Conservation (phyloP, 495 filamentous ascomycete species). For the Daldinia grandis region DNA sequence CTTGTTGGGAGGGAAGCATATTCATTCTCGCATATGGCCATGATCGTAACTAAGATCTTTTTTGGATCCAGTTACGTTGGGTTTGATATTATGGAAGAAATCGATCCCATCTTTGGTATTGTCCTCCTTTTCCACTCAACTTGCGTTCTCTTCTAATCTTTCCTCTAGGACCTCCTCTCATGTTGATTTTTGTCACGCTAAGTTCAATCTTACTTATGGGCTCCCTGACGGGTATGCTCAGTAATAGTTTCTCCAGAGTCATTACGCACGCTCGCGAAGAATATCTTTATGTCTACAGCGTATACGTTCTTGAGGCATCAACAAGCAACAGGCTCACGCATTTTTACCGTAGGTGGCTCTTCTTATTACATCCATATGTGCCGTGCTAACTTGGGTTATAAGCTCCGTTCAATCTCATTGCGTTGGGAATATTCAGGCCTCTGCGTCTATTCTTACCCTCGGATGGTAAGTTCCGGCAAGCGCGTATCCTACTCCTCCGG, state of each 20-base stretch:
- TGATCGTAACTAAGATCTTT: conserved; percentile 87
- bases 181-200: conserved; percentile 84
- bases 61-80: conserved; percentile 79
- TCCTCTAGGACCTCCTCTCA: conserved; percentile 68
- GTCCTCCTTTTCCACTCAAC: conserved; percentile 22
- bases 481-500: conserved; percentile 81
- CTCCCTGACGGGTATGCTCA: conserved; percentile 89
- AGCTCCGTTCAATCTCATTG: conserved; percentile 76
- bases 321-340: conserved; percentile 82
- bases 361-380: conserved; percentile 5
- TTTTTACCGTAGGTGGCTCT: conserved; percentile 68
- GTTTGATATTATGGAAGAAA: conserved; percentile 67
- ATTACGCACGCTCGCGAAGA: conserved; percentile 75
- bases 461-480: conserved; percentile 69
- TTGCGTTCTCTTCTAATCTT: conserved; percentile 54
- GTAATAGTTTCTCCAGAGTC: conserved; percentile 87
- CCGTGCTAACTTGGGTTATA: conserved; percentile 29
- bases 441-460: conserved; percentile 78
- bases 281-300: conserved; percentile 80
- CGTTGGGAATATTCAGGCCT: conserved; percentile 83
- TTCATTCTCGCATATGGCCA: conserved; percentile 78
- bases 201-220: conserved; percentile 93
- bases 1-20: conserved; percentile 83
- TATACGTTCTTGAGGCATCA: conserved; percentile 82
- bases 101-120: conserved; percentile 55